These are phyloP conservation scores for Venturia aucupariae DNA, from an alignment of 2,329 filamentous ascomycete genomes.

Conservation along the genomic window DNA sequence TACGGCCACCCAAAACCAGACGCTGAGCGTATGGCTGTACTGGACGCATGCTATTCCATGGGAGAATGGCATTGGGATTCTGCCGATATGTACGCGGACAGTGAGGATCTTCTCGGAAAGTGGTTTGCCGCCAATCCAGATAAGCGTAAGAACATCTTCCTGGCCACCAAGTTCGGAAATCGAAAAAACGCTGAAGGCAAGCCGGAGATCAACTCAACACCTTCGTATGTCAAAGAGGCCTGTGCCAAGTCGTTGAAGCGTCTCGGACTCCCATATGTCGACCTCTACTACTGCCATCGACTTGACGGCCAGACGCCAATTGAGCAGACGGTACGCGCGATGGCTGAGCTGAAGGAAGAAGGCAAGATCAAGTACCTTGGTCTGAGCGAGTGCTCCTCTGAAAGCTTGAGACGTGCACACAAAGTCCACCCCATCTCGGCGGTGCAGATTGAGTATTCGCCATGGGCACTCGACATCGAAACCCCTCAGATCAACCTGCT, in stretches of 20 bases:
- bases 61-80: constrained; percentile 46
- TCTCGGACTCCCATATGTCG: constrained; percentile 21
- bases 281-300: constrained; percentile 38
- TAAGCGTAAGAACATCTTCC: constrained; percentile 11
- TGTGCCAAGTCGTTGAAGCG: constrained; percentile 14
- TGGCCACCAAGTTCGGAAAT: constrained; percentile 14
- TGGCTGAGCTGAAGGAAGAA: constrained; percentile 40
- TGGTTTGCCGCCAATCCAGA: constrained; percentile 14
- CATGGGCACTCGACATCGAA: constrained; percentile 51
- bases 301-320: constrained; percentile 36
- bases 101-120: constrained; percentile 11
- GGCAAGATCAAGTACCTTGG: constrained; percentile 52
- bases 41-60: constrained; percentile 42
- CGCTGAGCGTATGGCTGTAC: constrained; percentile 40
- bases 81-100: constrained; percentile 30
- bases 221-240: constrained; percentile 11
- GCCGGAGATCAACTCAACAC: constrained; percentile 29
- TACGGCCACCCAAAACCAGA: constrained; percentile 42
- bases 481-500: constrained; percentile 35
- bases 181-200: constrained; percentile 21
- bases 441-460: constrained; percentile 47
- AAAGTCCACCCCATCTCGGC: constrained; percentile 43
- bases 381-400: constrained; percentile 42
- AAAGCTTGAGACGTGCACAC: constrained; percentile 42
- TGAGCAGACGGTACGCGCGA: constrained; percentile 40